Base-by-base conservation (phyloP, 2,329 filamentous ascomycete genomes). In the Venturia oleaginea region DNA sequence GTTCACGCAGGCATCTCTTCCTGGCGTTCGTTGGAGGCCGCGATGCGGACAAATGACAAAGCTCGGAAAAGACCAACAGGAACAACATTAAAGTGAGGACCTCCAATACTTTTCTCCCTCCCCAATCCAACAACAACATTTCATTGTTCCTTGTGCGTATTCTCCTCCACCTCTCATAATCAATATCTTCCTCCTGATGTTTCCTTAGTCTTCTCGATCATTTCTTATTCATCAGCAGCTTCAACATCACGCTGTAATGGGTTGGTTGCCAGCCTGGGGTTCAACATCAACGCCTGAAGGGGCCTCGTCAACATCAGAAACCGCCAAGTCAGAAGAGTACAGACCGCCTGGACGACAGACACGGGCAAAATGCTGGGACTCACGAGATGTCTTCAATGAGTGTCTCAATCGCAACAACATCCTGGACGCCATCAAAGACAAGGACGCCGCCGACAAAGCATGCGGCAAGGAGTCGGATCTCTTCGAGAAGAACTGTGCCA, bases 401-500 rank as follows among this genome's bases (percentile, higher is more conserved):
- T 99, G 94, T 73, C 83, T 99, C 57, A 92, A 97, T 77, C 83
- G 83, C 68, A 83, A 92, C 79, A 79, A 83, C 72, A 93, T 99
- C 69, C 75, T 96, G 68, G 92, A 99, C 76, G 84, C 84, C 62
- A 80, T 91, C 66, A 79, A 77, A 68, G 73, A 77, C 65, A 84
- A 82, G 68, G 81, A 82, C 66, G 82, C 82, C 65, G 71, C 73
- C 27, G 73, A 72, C 37, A 69, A 74, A 22, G 77, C 78, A 67
- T 92, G 89, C 72, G 79, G 79, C 42, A 75, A 77, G 60, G 84
- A 90, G 70, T 77, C 86, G 62, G 78, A 76, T 63, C 83, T 81
- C 65, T 96, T 97, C 72, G 91, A 96, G 77, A 82, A 83, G 70
- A 90, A 93, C 73, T 99, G 94, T 76, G 91, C 92, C 22, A 83